A percentile compares a stretch with the other conserved stretches of the same genome.
Conservation (phyloP, 2,329 filamentous ascomycete genomes). For the Hypoxylon sp. region DNA sequence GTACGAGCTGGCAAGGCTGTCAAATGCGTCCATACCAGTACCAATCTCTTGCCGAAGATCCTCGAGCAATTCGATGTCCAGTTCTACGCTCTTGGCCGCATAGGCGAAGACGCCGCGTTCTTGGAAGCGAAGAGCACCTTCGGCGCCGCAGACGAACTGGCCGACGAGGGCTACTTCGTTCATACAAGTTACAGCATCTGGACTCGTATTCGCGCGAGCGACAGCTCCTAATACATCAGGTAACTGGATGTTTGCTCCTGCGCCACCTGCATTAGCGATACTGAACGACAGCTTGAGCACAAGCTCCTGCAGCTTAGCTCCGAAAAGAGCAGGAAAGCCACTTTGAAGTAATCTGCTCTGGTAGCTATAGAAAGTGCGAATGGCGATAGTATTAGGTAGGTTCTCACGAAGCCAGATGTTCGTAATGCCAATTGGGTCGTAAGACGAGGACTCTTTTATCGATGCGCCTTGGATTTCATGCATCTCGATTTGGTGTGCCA, state of each 20-base stretch:
- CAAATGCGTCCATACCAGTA: slow-evolving; percentile 69
- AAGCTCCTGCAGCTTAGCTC: slow-evolving; percentile 66
- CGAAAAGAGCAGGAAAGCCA: slow-evolving; percentile 66
- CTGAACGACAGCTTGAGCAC: slow-evolving; percentile 67
- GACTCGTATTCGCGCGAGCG: slow-evolving; percentile 61
- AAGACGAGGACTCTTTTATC: slow-evolving; percentile 55
- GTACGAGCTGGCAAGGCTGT: slow-evolving; percentile 55
- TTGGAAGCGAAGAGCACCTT: slow-evolving; percentile 62
- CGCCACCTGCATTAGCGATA: slow-evolving; percentile 59
- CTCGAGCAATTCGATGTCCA: slow-evolving; percentile 68
- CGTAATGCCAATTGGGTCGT: slow-evolving; percentile 55
- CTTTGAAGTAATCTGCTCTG: slow-evolving; percentile 66
- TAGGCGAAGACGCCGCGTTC: slow-evolving; percentile 67
- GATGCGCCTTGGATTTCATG: slow-evolving; percentile 62
- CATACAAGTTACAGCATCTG: slow-evolving; percentile 62
- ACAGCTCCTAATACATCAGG: slow-evolving; percentile 63
- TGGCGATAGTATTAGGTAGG: slow-evolving; percentile 65
- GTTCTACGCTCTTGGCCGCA: slow-evolving; percentile 63
- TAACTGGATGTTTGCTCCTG: slow-evolving; percentile 55
- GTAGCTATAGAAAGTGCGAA: slow-evolving; percentile 67
- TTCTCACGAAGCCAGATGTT: slow-evolving; percentile 49
- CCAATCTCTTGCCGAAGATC: slow-evolving; percentile 68
- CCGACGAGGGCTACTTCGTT: slow-evolving; percentile 66
- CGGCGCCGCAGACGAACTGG: slow-evolving; percentile 63
- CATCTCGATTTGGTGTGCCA: slow-evolving; percentile 68